phyloP scores from a whole-genome alignment of 306 rosid species.

The Pyrus pyrifolia region DNA sequence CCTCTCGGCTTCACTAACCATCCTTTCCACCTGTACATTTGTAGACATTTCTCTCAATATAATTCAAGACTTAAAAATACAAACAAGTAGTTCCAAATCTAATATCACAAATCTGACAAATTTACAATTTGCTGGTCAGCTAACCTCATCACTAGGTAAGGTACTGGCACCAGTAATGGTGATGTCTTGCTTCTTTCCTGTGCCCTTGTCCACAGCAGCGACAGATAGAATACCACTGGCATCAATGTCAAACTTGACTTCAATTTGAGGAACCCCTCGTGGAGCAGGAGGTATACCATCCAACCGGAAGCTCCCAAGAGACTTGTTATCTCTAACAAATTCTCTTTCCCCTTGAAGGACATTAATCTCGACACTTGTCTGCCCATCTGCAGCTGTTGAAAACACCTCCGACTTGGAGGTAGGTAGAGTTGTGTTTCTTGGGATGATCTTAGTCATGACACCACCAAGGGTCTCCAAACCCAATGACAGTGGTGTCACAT shows the following conservation, averaged over 20 bases:
- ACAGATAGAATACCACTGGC: slow-evolving; percentile 93
- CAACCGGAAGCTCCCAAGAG: slow-evolving; percentile 92
- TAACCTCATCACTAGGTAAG: slow-evolving; percentile 83
- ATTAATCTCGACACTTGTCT: slow-evolving; percentile 73
- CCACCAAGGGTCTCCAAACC: slow-evolving; percentile 80
- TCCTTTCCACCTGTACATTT: slow-evolving; percentile 59
- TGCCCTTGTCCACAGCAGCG: slow-evolving; percentile 84
- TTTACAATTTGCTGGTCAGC: slow-evolving; percentile 1
- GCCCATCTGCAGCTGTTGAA: slow-evolving; percentile 85
- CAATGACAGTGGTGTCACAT: slow-evolving; percentile 56
- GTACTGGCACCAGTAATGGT: slow-evolving; percentile 98
- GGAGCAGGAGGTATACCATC: slow-evolving; percentile 97
- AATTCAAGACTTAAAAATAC: slow-evolving; percentile 1
- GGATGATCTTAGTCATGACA: slow-evolving; percentile 90
- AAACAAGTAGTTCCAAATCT: neutral
- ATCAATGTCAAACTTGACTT: slow-evolving; percentile 92
- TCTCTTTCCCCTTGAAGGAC: slow-evolving; percentile 93
- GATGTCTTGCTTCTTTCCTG: slow-evolving; percentile 91
- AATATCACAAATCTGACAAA: neutral
- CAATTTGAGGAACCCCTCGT: slow-evolving; percentile 95
- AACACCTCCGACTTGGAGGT: slow-evolving; percentile 90
- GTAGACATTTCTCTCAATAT: neutral
- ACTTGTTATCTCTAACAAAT: slow-evolving; percentile 90
- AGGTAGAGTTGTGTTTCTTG: slow-evolving; percentile 91
- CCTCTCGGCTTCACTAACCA: slow-evolving; percentile 78